Evolutionary conservation across 2,329 filamentous ascomycete species (phyloP), one percentile per base, ranked within the genome.

Genomic region (Escovopsis sp.): DNA sequence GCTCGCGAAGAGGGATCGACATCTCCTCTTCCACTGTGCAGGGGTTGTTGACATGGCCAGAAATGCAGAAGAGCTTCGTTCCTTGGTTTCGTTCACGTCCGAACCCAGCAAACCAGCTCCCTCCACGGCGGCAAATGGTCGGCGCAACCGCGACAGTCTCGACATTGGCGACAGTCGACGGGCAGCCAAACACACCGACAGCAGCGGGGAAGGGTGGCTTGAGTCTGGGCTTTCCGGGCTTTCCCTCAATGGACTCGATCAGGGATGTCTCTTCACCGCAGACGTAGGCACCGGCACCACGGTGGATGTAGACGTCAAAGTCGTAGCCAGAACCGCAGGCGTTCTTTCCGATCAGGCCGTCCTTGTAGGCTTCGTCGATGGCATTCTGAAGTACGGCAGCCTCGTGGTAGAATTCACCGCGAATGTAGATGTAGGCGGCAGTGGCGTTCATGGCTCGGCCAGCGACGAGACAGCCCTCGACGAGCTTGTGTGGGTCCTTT

Each of bases 11-110:
- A 35, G 91, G 83, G 52, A 98, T 98, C 40, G 85, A 94, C 91
- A 98, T 98, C 68, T 98, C 91, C 68, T 98, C 91, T 65, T 98
- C 91, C 46, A 98, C 91, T 1, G 91, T 96, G 63, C 78, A 86
- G 42, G 91, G 91, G 71, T 96, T 93, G 75, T 98, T 98, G 69
- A 98, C 91, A 63, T 96, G 86, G 25, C 91, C 91, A 42, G 89
- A 96, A 61, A 98, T 96, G 64, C 88, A 95, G 72, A 83, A 98
- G 35, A 98, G 82, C 73, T 98, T 98, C 50, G 91, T 98, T 56
- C 91, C 91, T 54, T 86, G 76, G 68, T 98, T 98, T 51, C 91
- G 81, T 70, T 96, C 89, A 53, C 91, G 87, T 41, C 91, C 91
- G 58, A 98, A 96, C 40, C 76, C 68, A 49, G 84, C 85, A 60